Evolutionary conservation across 2,329 filamentous ascomycete genomes (phyloP), one percentile per base, ranked within the genome.

Genomic region (Penicillium expansum): DNA sequence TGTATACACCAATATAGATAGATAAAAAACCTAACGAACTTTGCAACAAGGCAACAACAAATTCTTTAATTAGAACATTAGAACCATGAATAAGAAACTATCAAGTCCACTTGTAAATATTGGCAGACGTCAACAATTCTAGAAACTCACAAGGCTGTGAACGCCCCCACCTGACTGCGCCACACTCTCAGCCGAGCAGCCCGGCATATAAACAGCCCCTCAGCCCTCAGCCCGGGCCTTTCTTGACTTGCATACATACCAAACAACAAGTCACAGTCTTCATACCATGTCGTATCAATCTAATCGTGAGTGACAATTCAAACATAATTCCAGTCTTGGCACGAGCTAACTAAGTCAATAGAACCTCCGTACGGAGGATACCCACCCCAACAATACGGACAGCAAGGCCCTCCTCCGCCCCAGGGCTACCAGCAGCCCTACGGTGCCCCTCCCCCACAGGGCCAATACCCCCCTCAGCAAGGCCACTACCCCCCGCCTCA

Each of bases 341-440:
- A n/a, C 5, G 24, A 37, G 27, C 52, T 59, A 43, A 58, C 35
- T 6, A 2, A n/a, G 16, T 43, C 18, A 39, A 33, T 30, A 70
- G 65, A 65, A 53, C 67, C 66, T 48, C 63, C 60, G 2, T 67
- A 71, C 48, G 66, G 67, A 48, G 66, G 57, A 29, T 72, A 74
- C 18, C 65, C 62, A 30, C 61, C 60, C 16, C 56, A 59, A 22
- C 56, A 59, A 24, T 72, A 74, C 29, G 67, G 61, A 32, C 60
- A 62, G n/a, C 52, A 57, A 44, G 32, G 32, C 20, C 65, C 42
- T 35, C 69, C 69, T 42, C 67, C 66, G 55, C 67, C 67, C 5
- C 68, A 67, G 32, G 66, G 62, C 35, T 62, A 69, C 30, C 65
- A 67, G 41, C 64, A 65, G 48, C 24, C 59, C 30, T 54, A 60